Base-by-base conservation (phyloP, 2,329 filamentous ascomycete genomes). In the Colletotrichum siamense region DNA sequence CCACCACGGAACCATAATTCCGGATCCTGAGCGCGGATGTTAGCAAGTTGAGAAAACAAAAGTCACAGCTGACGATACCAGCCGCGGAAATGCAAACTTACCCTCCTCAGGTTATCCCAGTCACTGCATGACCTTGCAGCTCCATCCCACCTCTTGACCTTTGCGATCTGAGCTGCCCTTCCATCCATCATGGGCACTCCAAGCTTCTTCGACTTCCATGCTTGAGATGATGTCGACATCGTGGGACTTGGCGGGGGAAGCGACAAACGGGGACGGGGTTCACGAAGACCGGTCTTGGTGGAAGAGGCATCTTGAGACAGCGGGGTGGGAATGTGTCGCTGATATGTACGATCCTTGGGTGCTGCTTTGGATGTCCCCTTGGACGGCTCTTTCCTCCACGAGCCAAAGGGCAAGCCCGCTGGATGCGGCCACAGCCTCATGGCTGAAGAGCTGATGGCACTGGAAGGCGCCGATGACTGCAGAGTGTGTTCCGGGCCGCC, bases 1-100 rank as follows among this genome's bases (percentile, higher is more conserved):
- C 93, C 94, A 77, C 92, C 85, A 13, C 89, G 87, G 76, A 89
- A 88, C 93, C 93, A 96, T 4, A 96, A 86, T 78, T 95, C 94
- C 4, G 90, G 87, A 79, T 96, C 94, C 94, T 96, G 75, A 13
- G 7, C 16, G 18, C 26, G 6, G 26, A 24, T 16, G 9, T 30
- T 2, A 24, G n/a, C 1, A 61, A 34, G 49, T 30, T 13, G 49
- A n/a, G 15, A 16, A 24, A 18, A 7, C 7, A 24, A 26, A 8
- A 24, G 18, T 22, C 9, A 9, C 16, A 10, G 18, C 12, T 26
- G 13, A 10, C 9, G 22, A 16, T 2, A 24, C 4, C n/a, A 16
- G 44, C 52, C 6, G 5, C 5, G 13, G 6, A 8, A 8, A 22
- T 26, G 16, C 13, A 24, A 5, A 83, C 88, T 81, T 81, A 90